Evolutionary conservation across 2,329 filamentous ascomycete species (phyloP).

Genomic region (Colletotrichum noveboracense): DNA sequence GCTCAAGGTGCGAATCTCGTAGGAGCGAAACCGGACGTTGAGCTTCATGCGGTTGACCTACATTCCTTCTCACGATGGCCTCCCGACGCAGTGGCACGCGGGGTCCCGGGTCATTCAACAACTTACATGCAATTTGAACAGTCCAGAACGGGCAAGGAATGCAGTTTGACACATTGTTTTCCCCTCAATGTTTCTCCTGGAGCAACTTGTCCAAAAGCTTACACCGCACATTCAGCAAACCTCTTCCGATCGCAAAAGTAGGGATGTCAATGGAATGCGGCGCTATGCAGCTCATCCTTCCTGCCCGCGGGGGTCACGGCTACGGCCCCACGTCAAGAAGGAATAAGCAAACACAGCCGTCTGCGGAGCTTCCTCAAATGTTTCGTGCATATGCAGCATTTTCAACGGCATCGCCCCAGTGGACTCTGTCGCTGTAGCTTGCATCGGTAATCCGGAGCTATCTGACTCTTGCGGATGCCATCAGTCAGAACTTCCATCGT

Average conservation of each 20-base stretch:
- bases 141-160: conserved; percentile 9
- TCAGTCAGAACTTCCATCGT: background rate
- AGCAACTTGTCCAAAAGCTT: background rate
- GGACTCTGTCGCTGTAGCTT: background rate
- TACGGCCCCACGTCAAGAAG: background rate
- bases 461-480: background rate
- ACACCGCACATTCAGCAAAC: background rate
- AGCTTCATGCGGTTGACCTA: background rate
- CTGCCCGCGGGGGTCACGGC: background rate
- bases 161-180: background rate
- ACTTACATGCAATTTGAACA: background rate
- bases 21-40: conserved; percentile 7
- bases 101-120: conserved; percentile 1
- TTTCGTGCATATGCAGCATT: background rate
- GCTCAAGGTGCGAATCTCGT: background rate
- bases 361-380: background rate
- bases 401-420: background rate
- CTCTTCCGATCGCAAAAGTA: background rate
- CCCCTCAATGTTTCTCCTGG: background rate
- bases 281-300: background rate
- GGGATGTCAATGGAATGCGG: background rate
- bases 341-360: background rate
- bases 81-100: background rate
- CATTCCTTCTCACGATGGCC: background rate
- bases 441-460: background rate